These are phyloP conservation scores for Wallacemonas rigidus DNA, from an alignment of 208 protist species.

Conservation along the genomic window DNA sequence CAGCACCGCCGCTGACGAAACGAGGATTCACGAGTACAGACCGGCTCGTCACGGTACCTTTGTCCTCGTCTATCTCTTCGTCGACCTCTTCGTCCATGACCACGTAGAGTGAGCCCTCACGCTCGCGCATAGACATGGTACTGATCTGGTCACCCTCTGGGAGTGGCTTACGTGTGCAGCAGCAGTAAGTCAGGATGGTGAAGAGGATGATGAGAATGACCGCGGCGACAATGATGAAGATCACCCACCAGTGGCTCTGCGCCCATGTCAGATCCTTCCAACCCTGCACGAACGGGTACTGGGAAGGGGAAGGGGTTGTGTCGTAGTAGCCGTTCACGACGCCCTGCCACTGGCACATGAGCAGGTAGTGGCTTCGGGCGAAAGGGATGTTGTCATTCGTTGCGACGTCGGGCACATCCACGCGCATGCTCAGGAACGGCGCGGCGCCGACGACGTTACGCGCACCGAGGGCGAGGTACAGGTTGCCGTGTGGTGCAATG, in stretches of 20 bases:
- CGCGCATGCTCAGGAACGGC: constrained; percentile 21
- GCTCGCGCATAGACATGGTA: constrained; percentile 5
- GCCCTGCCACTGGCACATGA: constrained; percentile 40
- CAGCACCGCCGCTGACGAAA: neutral
- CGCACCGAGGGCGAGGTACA: constrained; percentile 25
- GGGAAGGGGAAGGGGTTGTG: neutral
- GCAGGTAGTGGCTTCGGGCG: constrained; percentile 21
- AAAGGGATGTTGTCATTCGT: constrained; percentile 30
- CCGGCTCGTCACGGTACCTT: neutral
- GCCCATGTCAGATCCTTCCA: constrained; percentile 54
- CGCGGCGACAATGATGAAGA: constrained; percentile 27
- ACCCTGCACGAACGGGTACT: constrained; percentile 31
- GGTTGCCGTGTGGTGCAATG: constrained; percentile 31
- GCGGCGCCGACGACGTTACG: neutral
- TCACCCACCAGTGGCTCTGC: constrained; percentile 51
- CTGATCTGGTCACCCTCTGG: neutral
- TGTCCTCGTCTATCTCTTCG: neutral
- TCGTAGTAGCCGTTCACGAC: constrained; percentile 8
- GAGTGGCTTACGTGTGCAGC: constrained; percentile 6
- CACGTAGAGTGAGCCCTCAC: constrained; percentile 2
- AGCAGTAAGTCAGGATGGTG: constrained; percentile 4
- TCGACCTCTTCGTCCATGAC: constrained; percentile 8
- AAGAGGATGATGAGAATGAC: constrained; percentile 5
- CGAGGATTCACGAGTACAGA: neutral
- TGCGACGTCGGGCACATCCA: neutral